Evolutionary conservation across 2,329 filamentous ascomycete genomes (phyloP), one percentile per base, ranked within the genome.

Genomic region (Anthostomella pinea): DNA sequence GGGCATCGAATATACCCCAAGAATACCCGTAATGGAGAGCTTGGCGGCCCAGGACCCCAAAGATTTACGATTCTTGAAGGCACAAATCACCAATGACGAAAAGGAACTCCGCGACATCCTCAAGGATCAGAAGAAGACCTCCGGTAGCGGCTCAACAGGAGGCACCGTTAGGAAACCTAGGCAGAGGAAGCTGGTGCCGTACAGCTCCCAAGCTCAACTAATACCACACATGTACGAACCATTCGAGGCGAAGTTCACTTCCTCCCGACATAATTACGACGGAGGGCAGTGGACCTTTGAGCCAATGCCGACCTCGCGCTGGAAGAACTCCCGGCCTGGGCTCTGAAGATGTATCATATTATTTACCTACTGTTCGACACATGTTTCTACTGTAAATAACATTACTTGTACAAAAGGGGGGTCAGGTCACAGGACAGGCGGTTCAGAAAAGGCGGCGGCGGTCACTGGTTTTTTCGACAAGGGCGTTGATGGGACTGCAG

Each of bases 81-180:
- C 93, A 0, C 93, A 98, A 62, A 93, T 96, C 50, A 79, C 81
- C 5, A 77, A 71, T 21, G 72, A 81, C 35, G 86, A 94, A 26
- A 66, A 76, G 18, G 90, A 96, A 57, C 68, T 97, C 2, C 73
- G 73, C 9, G 74, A 84, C 1, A 81, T 95, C 25, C 63, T 94
- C 48, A 84, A 77, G 44, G 75, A 81, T 1, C 60, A 72, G 36
- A 72, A 64, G 39, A 73, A 71, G 51, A 30, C 48, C 5, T 22
- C 49, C 49, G 18, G 36, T 47, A 14, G 46, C 47, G 16, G 32
- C 40, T 33, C 38, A 5, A 39, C 35, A 8, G 38, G 41, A 8
- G 34, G 32, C 5, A 25, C 25, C 4, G 33, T 30, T 6, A 48
- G 25, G 22, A 54, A 50, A 35, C 42, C 50, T 6, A 53, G 45